phyloP scores from a whole-genome alignment of 148 eudicot genomes.

The Diospyros kaki region DNA sequence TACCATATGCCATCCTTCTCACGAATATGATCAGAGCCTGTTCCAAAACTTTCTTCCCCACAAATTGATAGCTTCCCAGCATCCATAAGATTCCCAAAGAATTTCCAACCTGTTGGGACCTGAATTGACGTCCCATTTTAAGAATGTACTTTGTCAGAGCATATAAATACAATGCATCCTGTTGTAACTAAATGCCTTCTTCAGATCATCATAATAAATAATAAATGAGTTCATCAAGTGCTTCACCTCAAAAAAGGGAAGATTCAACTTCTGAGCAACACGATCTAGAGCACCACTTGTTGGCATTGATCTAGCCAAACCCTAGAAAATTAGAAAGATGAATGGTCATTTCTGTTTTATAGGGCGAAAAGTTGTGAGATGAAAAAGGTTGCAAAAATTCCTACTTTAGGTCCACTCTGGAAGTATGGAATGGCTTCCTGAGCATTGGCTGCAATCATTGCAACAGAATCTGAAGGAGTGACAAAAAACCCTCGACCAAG shows the following conservation, averaged over 20 bases:
- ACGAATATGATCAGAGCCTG: constrained; percentile 98
- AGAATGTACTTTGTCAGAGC: not conserved
- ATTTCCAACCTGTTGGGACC: constrained; percentile 99
- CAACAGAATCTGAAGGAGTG: constrained; percentile 98
- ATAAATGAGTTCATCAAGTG: constrained; percentile 13
- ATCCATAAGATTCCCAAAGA: constrained; percentile 99
- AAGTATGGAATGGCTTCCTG: constrained; percentile 91
- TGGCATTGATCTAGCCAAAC: constrained; percentile 99
- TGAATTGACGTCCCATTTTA: constrained; percentile 22
- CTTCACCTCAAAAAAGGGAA: constrained; percentile 88
- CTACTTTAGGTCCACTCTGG: constrained; percentile 70
- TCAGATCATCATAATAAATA: constrained; percentile 1
- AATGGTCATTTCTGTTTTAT: not conserved
- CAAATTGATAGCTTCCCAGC: constrained; percentile 88
- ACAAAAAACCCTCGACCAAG: constrained; percentile 88
- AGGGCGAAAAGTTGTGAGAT: not conserved
- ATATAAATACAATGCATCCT: not conserved
- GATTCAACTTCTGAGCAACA: constrained; percentile 78
- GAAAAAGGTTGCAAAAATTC: constrained; percentile 5
- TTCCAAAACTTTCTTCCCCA: constrained; percentile 99
- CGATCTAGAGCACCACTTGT: constrained; percentile 99
- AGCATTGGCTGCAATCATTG: constrained; percentile 96
- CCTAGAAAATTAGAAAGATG: constrained; percentile 38
- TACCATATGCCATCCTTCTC: constrained; percentile 99
- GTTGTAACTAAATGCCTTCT: not conserved